phyloP scores from a whole-genome alignment of 257 asterid genomes.

The Osmanthus fragrans region DNA sequence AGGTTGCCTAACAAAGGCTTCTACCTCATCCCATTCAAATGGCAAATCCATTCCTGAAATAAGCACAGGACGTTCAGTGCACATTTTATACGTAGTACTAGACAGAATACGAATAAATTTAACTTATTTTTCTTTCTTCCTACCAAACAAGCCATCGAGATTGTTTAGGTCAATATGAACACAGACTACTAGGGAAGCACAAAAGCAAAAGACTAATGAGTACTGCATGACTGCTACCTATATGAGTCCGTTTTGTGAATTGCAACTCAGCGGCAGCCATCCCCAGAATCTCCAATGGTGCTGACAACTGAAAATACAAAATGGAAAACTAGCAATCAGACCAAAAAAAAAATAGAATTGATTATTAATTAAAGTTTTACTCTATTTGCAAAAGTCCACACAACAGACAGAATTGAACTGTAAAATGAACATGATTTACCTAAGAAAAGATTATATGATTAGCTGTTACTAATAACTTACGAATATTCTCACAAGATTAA shows the following conservation, averaged over 20 bases:
- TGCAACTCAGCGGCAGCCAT: constrained; percentile 81
- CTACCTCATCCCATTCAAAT: constrained; percentile 82
- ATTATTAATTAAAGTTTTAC: background rate
- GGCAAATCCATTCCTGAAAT: constrained; percentile 85
- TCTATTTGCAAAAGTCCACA: background rate
- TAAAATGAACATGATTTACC: background rate
- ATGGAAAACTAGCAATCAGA: background rate
- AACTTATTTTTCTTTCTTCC: background rate
- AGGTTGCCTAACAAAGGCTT: constrained; percentile 80
- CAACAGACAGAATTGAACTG: too few relatives aligned
- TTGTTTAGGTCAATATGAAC: background rate
- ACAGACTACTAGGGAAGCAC: background rate
- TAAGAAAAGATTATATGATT: background rate
- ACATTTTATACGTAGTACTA: background rate
- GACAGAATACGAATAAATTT: background rate
- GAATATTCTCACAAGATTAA: background rate
- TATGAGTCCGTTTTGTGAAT: constrained; percentile 74
- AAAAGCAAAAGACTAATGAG: background rate
- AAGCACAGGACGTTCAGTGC: constrained; percentile 5
- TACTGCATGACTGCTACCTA: constrained; percentile 46
- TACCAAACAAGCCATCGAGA: background rate
- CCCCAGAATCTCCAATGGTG: constrained; percentile 63
- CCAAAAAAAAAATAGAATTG: background rate
- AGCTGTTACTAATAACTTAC: background rate
- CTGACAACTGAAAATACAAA: constrained; percentile 69